Base-by-base conservation (phyloP, 2,329 filamentous ascomycete genomes). In the Trichoderma pleuroti region DNA sequence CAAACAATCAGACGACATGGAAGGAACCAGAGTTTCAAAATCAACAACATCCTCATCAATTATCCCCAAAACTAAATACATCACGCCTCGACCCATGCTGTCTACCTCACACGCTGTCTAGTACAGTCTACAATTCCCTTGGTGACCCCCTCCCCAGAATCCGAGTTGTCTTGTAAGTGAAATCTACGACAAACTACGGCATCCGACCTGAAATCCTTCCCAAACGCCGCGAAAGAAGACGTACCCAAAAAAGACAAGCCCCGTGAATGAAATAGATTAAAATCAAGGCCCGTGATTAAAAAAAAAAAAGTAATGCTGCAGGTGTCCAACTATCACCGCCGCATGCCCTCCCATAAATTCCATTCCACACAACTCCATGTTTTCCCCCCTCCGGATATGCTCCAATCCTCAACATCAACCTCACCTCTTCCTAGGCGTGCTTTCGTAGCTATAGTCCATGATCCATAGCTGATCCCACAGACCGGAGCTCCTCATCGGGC, bases 401-500 rank as follows among this genome's bases (percentile, higher is more conserved):
- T 14, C 5, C 14, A 21, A 67, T 26, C n/a, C 26, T 46, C 64
- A 14, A 26, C 36, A 60, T 34, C 26, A 21, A 21, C n/a, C 26
- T 67, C 62, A 64, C 61, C 63, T n/a, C 72, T 74, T 78, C 72
- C 74, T 78, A n/a, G 70, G 67, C 2, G 76, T 74, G 54, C 83
- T 85, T 73, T 86, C 87, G 63, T 87, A 85, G 72, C 82, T 88
- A 59, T 89, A 82, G 74, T 90, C 88, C 30, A 90, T 76, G 72
- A 83, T 88, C 88, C 88, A 90, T 18, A 91, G 78, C 14, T 86
- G 84, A 74, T 90, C 88, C 87, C 88, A 91, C 11, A 90, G 83
- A 5, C 89, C 81, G 32, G 86, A 88, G 75, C 80, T 86, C 78
- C 83, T 86, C n/a, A 77, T 80, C 28, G 82, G 77, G 71, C 82